phyloP scores from a whole-genome alignment of 2,329 filamentous ascomycete genomes.

The Endocalyx cinctus region DNA sequence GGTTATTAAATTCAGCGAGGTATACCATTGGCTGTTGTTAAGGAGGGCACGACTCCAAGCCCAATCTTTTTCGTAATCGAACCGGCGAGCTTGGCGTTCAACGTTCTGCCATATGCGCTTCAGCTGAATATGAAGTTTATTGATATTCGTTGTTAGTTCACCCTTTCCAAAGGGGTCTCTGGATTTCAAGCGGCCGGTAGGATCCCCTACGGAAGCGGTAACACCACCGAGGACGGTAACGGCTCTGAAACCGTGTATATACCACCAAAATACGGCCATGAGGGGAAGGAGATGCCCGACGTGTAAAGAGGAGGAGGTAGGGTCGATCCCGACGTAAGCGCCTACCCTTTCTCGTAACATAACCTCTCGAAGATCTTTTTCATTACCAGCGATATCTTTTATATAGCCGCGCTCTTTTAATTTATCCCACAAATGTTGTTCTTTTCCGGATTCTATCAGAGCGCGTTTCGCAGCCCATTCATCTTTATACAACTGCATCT shows the following conservation, averaged over 20 bases:
- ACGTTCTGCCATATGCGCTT: slow-evolving; percentile 72
- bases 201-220: slow-evolving; percentile 75
- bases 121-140: slow-evolving; percentile 65
- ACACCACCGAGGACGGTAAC: slow-evolving; percentile 68
- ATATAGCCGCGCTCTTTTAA: slow-evolving; percentile 69
- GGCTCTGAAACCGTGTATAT: slow-evolving; percentile 66
- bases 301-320: slow-evolving; percentile 74
- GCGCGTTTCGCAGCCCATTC: slow-evolving; percentile 45
- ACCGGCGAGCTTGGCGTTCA: slow-evolving; percentile 57
- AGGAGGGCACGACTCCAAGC: slow-evolving; percentile 63
- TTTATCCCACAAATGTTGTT: slow-evolving; percentile 54
- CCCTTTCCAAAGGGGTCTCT: slow-evolving; percentile 49
- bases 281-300: slow-evolving; percentile 75
- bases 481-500: slow-evolving; percentile 35
- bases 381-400: slow-evolving; percentile 61
- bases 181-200: slow-evolving; percentile 62
- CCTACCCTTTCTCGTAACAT: slow-evolving; percentile 64
- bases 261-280: slow-evolving; percentile 83
- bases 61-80: slow-evolving; percentile 60
- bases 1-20: slow-evolving; percentile 65
- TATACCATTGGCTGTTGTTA: slow-evolving; percentile 85
- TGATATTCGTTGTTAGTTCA: slow-evolving; percentile 58
- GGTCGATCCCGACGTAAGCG: slow-evolving; percentile 77
- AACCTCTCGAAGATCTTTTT: slow-evolving; percentile 52
- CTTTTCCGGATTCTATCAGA: slow-evolving; percentile 45